Evolutionary conservation across 2,329 filamentous ascomycete genomes (phyloP).

Genomic region (Diaporthe sp.): DNA sequence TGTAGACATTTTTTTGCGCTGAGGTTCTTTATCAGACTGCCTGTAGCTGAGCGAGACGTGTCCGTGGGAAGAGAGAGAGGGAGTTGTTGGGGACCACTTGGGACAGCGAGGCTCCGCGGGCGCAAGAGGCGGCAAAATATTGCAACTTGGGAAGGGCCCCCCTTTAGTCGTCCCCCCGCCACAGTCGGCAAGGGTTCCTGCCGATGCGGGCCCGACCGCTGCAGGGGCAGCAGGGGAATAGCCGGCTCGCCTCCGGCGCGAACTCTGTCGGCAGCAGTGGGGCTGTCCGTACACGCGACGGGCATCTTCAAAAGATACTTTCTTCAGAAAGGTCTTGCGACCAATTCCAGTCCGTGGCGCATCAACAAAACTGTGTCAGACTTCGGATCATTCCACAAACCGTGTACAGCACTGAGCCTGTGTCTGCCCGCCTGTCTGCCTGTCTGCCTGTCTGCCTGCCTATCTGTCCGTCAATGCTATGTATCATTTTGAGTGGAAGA

Average conservation of each 20-base stretch:
- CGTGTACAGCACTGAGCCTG: neutral
- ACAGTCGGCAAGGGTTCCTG: neutral
- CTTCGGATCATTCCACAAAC: slow-evolving; percentile 1
- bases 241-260: neutral
- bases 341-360: neutral
- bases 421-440: neutral
- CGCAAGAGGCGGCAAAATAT: slow-evolving; percentile 17
- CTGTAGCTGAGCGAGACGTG: neutral
- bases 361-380: slow-evolving; percentile 14
- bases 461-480: neutral
- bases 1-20: slow-evolving; percentile 48
- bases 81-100: neutral
- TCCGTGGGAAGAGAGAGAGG: neutral
- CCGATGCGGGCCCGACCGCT: slow-evolving; percentile 21
- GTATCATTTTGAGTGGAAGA: neutral
- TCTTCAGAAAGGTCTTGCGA: slow-evolving; percentile 22
- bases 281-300: slow-evolving; percentile 16
- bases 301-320: neutral
- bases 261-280: slow-evolving; percentile 1
- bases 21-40: neutral
- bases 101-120: neutral
- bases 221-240: neutral
- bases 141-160: neutral
- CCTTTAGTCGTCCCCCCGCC: slow-evolving; percentile 9
- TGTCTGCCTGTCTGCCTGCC: neutral